Evolutionary conservation across 805 yeast genomes (phyloP).

Genomic region (Phaffomyces thermotolerans): DNA sequence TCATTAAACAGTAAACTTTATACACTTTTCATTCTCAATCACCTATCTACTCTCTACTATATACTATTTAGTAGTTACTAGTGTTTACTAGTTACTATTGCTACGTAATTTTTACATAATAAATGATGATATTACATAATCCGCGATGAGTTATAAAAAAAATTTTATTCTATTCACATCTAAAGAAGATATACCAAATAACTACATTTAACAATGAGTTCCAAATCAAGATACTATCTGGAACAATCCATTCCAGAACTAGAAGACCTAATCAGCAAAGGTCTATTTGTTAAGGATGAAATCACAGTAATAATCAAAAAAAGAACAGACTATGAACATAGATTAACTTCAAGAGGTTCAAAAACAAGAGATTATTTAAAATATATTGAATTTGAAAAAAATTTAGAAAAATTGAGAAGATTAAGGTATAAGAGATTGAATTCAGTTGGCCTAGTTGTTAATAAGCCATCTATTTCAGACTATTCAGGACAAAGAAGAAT

Average conservation of each 20-base stretch:
- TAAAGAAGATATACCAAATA: no score
- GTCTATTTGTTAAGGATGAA: slow-evolving; percentile 77
- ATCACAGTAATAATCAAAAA: slow-evolving; percentile 80
- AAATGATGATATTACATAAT: no score
- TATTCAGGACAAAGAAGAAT: slow-evolving; percentile 84
- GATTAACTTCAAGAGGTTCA: slow-evolving; percentile 78
- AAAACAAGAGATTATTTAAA: slow-evolving; percentile 67
- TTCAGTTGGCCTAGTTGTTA: slow-evolving; percentile 47
- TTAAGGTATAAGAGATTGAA: slow-evolving; percentile 62
- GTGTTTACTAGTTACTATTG: no score
- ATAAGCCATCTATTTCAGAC: slow-evolving; percentile 63
- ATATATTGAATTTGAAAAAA: slow-evolving; percentile 74
- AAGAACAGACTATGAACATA: slow-evolving; percentile 92
- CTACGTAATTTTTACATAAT: no score
- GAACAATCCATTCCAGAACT: slow-evolving; percentile 84
- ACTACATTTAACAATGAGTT: slow-evolving; percentile 4
- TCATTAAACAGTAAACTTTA: no score
- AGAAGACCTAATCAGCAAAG: slow-evolving; percentile 76
- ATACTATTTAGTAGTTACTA: no score
- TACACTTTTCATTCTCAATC: no score
- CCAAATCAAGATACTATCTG: slow-evolving; percentile 47
- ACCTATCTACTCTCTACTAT: no score
- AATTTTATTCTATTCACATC: background rate
- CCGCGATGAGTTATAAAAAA: background rate
- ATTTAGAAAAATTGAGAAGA: slow-evolving; percentile 68